Evolutionary conservation across 352 stramenopile species (phyloP), one percentile per base, ranked within the genome.

Genomic region (Aphanomyces cochlioides): DNA sequence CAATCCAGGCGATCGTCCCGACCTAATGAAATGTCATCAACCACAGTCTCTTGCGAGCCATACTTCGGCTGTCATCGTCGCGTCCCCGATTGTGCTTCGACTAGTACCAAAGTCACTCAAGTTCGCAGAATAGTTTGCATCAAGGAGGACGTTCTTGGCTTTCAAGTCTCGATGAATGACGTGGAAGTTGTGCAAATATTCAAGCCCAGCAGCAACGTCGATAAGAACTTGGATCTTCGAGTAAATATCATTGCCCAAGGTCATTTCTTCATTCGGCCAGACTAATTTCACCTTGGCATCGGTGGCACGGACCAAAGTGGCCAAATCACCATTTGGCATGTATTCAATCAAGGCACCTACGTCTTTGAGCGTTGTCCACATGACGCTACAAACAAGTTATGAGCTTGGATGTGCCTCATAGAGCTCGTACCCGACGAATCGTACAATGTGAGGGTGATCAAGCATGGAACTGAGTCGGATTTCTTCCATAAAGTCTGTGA

Each of bases 51-150:
- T 10, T 58, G 15, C 1, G 45, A 21, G 47, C n/a, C 5, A 39
- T 60, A 70, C 64, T 50, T 70, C 64, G 17, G 64, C 64, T 13
- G 64, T 70, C 64, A 70, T 70, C 73, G 79, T 58, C 65, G 57
- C 40, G 72, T 48, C 38, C 48, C 67, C 45, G 36, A 65, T 43
- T 75, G 43, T 7, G 84, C 70, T 56, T 50, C 74, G 66, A 73
- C 74, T 83, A 74, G 93, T 72, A 57, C 87, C 89, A 77, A 97
- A 95, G 75, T 96, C 87, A 47, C 85, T 91, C 41, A 96, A 66
- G 45, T 88, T 84, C 36, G 91, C 79, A 19, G 88, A 73, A 4
- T 90, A 78, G 3, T 77, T 37, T 5, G 66, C 77, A 47, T 90
- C 87, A 40, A 96, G 73, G 41, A 95, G 73, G 36, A 93, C 79